Evolutionary conservation across 208 protist genomes (phyloP), one percentile per base, ranked within the genome.

Genomic region (Acanthamoeba culbertsoni): DNA sequence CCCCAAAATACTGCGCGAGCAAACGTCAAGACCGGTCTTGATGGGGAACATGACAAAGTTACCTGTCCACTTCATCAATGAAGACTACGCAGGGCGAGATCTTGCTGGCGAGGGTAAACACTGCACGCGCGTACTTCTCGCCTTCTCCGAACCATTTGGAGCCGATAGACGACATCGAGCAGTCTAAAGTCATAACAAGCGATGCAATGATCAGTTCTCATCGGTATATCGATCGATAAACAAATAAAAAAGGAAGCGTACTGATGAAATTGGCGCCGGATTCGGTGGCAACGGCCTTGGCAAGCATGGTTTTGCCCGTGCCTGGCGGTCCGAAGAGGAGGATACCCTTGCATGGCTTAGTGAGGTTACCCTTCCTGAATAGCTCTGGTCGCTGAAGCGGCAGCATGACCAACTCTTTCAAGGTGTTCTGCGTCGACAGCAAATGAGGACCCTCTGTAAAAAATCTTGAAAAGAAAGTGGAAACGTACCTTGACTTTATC

Each of bases 61-160:
- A 62, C 63, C 68, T 93, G 73, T 97, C 96, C 7, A 97, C 91
- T 84, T 97, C 96, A 82, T 97, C 96, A 18, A 97, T 95, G 43
- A 97, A 97, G 59, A 97, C 94, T 23, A 97, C 96, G 55, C 89
- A 94, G 23, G 96, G 96, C n/a, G 96, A 62, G 53, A 97, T 94
- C 91, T 97, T 97, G 46, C 68, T 92, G 53, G 96, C 96, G 20
- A 97, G 35, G 28, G 96, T 96, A 82, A 97, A 97, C 35, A 97
- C 86, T 14, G 96, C 96, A 59, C 92, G 94, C 3, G 89, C 96
- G 79, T 94, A 95, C 82, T 97, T 97, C 79, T 97, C 96, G 37
- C 96, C 93, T 91, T 97, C 96, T 18, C 96, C 96, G 68, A 97
- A 95, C 96, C 96, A 97, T 79, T 97, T 97, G n/a, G 86, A 92